phyloP scores from a whole-genome alignment of 1,139 yeast species.

The Debaryomyces udenii region DNA sequence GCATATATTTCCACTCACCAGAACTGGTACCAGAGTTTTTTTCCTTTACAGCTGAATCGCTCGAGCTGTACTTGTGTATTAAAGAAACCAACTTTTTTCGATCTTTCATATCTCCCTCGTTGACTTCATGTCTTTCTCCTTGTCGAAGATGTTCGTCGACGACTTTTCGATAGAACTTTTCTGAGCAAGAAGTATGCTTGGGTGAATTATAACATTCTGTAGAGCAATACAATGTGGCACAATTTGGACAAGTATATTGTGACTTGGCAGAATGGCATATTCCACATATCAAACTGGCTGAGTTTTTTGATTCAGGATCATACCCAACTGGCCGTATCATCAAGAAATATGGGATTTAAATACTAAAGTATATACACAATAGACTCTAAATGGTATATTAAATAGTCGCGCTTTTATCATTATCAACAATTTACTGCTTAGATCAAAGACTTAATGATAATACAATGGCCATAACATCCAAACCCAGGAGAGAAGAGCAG shows the following conservation, averaged over 20 bases:
- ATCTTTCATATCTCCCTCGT: slow-evolving; percentile 4
- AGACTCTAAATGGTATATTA: no score
- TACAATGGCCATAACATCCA: not conserved
- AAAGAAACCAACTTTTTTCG: slow-evolving; percentile 5
- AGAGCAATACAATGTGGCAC: slow-evolving; percentile 13
- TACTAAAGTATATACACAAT: no score
- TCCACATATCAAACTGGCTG: slow-evolving; percentile 4
- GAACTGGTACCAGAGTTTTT: not conserved
- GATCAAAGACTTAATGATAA: not conserved
- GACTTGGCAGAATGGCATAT: slow-evolving; percentile 4
- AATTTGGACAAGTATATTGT: slow-evolving; percentile 14
- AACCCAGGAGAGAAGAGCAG: slow-evolving; percentile 7
- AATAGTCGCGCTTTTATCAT: no score
- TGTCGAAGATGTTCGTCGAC: slow-evolving; percentile 4
- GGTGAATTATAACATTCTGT: slow-evolving; percentile 13
- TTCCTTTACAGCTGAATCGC: not conserved
- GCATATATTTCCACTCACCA: slow-evolving; percentile 8
- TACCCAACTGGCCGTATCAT: slow-evolving; percentile 8
- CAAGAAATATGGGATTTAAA: no score
- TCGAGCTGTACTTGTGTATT: slow-evolving; percentile 3
- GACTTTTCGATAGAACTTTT: slow-evolving; percentile 9
- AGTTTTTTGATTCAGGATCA: slow-evolving; percentile 1
- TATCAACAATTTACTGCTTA: not conserved
- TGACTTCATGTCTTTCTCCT: slow-evolving; percentile 3
- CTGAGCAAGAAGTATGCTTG: slow-evolving; percentile 12